Evolutionary conservation across 352 stramenopile species (phyloP), one percentile per base, ranked within the genome.

Genomic region (Phytophthora meadii): DNA sequence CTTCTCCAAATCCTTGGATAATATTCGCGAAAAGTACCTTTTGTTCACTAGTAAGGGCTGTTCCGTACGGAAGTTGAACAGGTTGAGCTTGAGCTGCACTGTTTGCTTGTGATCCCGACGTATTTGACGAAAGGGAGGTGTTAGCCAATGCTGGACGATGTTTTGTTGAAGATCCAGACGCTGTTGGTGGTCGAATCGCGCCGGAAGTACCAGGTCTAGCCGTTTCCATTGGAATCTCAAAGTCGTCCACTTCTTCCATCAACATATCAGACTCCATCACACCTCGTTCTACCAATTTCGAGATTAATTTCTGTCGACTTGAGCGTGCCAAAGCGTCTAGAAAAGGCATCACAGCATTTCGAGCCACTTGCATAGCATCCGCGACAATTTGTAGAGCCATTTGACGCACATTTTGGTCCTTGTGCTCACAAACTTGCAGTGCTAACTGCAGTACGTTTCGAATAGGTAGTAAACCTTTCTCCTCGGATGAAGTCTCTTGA

Each of bases 191-290:
- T 14, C 87, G 79, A 54, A 89, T 64, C 0, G 70, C 65, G 15
- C 79, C 65, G 3, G 81, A 87, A 0, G 86, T 93, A 0, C 81
- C 79, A 15, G 83, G 87, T 40, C 87, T 70, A 48, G 62, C 14
- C 0, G 70, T 40, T 14, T 84, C 72, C 6, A 54, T 69, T 2
- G 70, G 41, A 8, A 89, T 69, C 1, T 93, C 84, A 65, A 93
- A 95, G 45, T 95, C 87, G 17, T 95, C 87, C 0, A 95, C 69
- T 60, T 95, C 87, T 34, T 93, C 87, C 84, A 93, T 92, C 7
- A 95, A 70, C 65, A 94, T 75, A 68, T 93, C 87, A 0, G 80
- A 68, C 39, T 93, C 87, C 17, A 94, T 57, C 0, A 92, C 83
- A 1, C 85, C 84, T 41, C 80, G 68, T 14, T 93, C 87, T 1